These are phyloP conservation scores for Brassica cretica DNA, from an alignment of 345 rosid genomes.

Conservation along the genomic window DNA sequence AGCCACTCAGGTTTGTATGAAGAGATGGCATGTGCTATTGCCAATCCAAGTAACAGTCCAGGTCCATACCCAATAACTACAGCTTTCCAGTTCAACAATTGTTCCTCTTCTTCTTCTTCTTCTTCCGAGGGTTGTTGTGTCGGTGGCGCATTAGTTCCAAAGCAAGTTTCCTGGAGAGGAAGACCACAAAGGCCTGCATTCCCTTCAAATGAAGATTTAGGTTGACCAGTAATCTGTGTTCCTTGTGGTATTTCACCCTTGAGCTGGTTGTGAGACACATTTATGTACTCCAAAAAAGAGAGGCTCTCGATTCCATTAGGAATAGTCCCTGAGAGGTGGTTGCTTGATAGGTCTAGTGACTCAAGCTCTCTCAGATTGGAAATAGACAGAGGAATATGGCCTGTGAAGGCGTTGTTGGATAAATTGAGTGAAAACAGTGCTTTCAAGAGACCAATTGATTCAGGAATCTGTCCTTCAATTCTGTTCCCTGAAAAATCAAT, in stretches of 20 bases:
- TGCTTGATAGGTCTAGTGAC: not conserved
- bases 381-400: too few relatives aligned
- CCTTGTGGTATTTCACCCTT: too few relatives aligned
- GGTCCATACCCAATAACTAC: not conserved
- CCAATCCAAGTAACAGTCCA: not conserved
- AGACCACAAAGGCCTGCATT: not conserved
- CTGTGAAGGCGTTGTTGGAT: too few relatives aligned
- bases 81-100: not conserved
- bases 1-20: not conserved
- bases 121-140: not conserved
- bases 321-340: not conserved
- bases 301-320: not conserved
- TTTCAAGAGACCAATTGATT: not conserved
- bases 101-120: not conserved
- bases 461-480: not conserved
- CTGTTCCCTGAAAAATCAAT: not conserved
- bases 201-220: too few relatives aligned
- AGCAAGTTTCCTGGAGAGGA: not conserved
- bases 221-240: too few relatives aligned
- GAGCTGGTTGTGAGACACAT: too few relatives aligned
- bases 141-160: not conserved
- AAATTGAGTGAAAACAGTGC: constrained; percentile 10
- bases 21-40: not conserved
- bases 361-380: not conserved
- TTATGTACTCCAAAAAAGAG: too few relatives aligned